phyloP scores from a whole-genome alignment of 2,329 filamentous ascomycete genomes.

The Penicillium sclerotigenum region DNA sequence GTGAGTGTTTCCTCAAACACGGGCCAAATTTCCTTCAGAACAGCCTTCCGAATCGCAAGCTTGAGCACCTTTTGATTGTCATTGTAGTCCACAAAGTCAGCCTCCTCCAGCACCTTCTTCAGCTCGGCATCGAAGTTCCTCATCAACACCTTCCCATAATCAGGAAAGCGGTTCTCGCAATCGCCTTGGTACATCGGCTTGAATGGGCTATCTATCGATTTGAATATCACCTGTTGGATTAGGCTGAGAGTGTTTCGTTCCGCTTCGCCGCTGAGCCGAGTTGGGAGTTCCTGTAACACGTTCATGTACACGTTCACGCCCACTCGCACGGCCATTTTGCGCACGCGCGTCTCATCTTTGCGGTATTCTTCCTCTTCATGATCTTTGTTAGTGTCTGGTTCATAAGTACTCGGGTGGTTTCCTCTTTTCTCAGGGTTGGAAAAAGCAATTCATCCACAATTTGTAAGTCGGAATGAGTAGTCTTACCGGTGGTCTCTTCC shows the following conservation, averaged over 20 bases:
- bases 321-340: background rate
- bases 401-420: background rate
- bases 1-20: background rate
- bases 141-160: background rate
- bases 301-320: background rate
- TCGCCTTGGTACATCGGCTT: too few species aligned
- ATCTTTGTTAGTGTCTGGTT: background rate
- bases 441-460: background rate
- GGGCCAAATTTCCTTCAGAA: background rate
- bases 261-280: background rate
- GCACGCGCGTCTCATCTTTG: background rate
- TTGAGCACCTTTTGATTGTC: background rate
- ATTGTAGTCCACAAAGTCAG: background rate
- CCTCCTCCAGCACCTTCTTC: background rate
- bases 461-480: background rate
- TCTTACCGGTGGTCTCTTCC: background rate
- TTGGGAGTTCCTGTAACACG: background rate
- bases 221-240: background rate
- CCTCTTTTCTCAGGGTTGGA: background rate
- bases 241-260: background rate
- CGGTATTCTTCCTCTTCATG: background rate
- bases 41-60: background rate
- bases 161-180: background rate
- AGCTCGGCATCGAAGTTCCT: background rate
- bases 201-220: too few species aligned